Base-by-base conservation (phyloP, 2,329 filamentous ascomycete genomes). In the Cladosporium cucumerinum region DNA sequence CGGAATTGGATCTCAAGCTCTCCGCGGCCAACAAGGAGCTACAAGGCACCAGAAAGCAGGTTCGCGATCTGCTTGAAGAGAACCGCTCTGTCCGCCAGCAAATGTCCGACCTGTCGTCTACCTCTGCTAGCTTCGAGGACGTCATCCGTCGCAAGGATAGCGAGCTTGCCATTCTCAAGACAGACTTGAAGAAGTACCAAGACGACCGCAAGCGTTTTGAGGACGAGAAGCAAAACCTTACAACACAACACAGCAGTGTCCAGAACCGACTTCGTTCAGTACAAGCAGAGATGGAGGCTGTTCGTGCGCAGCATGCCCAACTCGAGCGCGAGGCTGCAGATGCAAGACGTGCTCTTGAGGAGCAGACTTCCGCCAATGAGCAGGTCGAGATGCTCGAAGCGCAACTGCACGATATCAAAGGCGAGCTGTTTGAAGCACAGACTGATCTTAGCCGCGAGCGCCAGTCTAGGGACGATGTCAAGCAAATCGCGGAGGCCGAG, bases 71-170 rank as follows among this genome's bases (percentile, higher is more conserved):
- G 1, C 77, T 87, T 1, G 87, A 89, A 5, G 94, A 99, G 74
- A 96, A 96, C 70, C 86, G 87, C 14, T 87, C 90, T 52, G 86
- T 96, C 55, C 89, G 96, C 62, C 87, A 93, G 71, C 93, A 97
- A 72, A 87, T 99, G 61, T 86, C 90, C 0, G 89, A 97, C 69
- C 82, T 99, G 21, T 95, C 95, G 0, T 88, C 92, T 57, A 97
- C 94, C 0, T 97, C 94, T 0, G 96, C 93, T 0, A 92, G 93
- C 73, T 98, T 97, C 69, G 95, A 99, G 77, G 94, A 98, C 72
- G 85, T 98, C 51, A 90, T 99, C 26, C 86, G 93, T 26, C 89
- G 91, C 66, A 99, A 98, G 76, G 95, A 99, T 75, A 97, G 93
- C 76, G 96, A 99, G 74, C 82, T 99, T 23, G 85, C 89, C 0